phyloP scores from a whole-genome alignment of 345 rosid species.

The Noccaea caerulescens region DNA sequence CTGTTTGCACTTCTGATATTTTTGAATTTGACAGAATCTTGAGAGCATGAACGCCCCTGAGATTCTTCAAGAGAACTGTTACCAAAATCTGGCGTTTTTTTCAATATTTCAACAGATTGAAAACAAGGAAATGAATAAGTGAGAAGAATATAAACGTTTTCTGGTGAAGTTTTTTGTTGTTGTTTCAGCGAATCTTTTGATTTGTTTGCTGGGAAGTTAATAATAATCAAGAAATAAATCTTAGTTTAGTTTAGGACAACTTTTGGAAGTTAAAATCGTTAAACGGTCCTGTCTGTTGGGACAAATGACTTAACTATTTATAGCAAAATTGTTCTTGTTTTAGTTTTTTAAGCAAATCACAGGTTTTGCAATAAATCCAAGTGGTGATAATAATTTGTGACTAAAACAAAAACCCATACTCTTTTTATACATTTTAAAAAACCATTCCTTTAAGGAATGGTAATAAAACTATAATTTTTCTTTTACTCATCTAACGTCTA shows the following conservation, averaged over 20 bases:
- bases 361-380: not conserved
- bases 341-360: not conserved
- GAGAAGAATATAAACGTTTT: not conserved
- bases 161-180: not conserved
- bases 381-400: not conserved
- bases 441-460: constrained; percentile 4
- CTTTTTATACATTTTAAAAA: not conserved
- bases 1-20: constrained; percentile 17
- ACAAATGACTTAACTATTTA: not conserved
- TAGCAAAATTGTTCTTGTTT: not conserved
- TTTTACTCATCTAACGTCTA: not conserved
- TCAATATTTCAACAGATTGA: not conserved
- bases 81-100: not conserved
- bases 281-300: not conserved
- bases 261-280: not conserved
- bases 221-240: not conserved
- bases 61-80: not conserved
- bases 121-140: constrained; percentile 7
- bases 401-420: not conserved
- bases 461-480: not conserved
- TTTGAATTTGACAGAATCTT: not conserved
- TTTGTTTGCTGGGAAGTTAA: not conserved
- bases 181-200: not conserved
- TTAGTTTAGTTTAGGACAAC: not conserved
- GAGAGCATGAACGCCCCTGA: not conserved